A percentile compares a stretch with the other conserved stretches of the same genome.
Conservation (phyloP, 1,284 basidiomycete species). For the Fomitiporia mediterranea region DNA sequence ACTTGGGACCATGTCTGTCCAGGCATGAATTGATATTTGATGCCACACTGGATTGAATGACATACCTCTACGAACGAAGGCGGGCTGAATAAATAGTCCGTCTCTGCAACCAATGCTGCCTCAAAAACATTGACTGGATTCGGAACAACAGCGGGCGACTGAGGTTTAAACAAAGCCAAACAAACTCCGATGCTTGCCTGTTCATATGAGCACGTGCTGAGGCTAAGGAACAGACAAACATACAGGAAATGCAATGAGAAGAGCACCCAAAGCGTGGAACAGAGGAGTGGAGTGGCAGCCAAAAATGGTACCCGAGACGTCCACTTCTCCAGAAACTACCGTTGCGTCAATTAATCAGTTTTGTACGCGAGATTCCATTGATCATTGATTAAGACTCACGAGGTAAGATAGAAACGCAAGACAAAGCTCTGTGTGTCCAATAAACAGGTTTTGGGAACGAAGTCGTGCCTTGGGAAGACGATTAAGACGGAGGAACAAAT, state of each 20-base stretch:
- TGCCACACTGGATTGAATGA: not conserved
- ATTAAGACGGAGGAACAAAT: not conserved
- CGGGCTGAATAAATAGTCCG: slow-evolving; percentile 4
- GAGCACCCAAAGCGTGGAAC: slow-evolving; percentile 20
- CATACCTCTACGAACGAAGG: slow-evolving; percentile 18
- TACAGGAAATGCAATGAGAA: slow-evolving; percentile 4
- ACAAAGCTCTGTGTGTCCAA: slow-evolving; percentile 11
- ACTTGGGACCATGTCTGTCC: slow-evolving; percentile 16
- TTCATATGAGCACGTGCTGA: not conserved
- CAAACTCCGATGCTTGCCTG: slow-evolving; percentile 6
- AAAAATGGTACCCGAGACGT: slow-evolving; percentile 13
- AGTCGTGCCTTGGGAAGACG: slow-evolving; percentile 16
- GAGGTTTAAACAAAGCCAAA: slow-evolving; percentile 16
- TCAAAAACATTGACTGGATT: slow-evolving; percentile 18
- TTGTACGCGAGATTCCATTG: not conserved
- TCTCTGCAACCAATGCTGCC: not conserved
- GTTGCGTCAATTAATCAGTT: too few species aligned
- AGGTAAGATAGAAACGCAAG: slow-evolving; percentile 2
- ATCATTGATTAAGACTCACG: not conserved
- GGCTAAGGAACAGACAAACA: not conserved
- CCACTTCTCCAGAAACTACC: slow-evolving; percentile 11
- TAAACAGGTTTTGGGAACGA: slow-evolving; percentile 18
- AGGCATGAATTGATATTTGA: not conserved
- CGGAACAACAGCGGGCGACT: slow-evolving; percentile 14
- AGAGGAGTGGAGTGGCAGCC: slow-evolving; percentile 16